Conservation (phyloP, 176 grass and related monocot species). For the Ensete glaucum region DNA sequence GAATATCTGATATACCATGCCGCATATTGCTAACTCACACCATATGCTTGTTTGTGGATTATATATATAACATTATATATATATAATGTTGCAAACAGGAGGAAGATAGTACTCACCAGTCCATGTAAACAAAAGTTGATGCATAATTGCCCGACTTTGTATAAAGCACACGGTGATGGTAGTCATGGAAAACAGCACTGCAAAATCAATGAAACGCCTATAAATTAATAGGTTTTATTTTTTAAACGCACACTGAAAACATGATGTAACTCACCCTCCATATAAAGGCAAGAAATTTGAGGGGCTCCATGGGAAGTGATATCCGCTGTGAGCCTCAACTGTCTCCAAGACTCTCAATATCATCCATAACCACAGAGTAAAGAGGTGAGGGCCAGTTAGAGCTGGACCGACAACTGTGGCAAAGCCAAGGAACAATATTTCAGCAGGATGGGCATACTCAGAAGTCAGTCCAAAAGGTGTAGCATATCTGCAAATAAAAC, state of each 20-base stretch:
- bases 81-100: not conserved
- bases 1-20: too few relatives aligned
- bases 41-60: not conserved
- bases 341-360: slow-evolving; percentile 79
- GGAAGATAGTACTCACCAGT: slow-evolving; percentile 38
- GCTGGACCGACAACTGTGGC: slow-evolving; percentile 73
- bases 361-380: slow-evolving; percentile 92
- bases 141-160: slow-evolving; percentile 85
- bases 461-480: slow-evolving; percentile 90
- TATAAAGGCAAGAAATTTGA: slow-evolving; percentile 93
- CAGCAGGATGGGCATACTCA: slow-evolving; percentile 85
- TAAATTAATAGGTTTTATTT: not conserved
- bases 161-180: slow-evolving; percentile 80
- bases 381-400: slow-evolving; percentile 82
- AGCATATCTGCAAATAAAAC: slow-evolving; percentile 48
- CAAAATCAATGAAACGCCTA: slow-evolving; percentile 9
- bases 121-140: slow-evolving; percentile 95
- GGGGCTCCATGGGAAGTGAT: slow-evolving; percentile 93
- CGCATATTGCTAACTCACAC: not conserved
- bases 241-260: not conserved
- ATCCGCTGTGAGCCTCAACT: slow-evolving; percentile 92
- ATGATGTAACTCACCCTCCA: slow-evolving; percentile 58
- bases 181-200: slow-evolving; percentile 78
- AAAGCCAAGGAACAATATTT: slow-evolving; percentile 89
- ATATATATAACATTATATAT: too few relatives aligned